phyloP scores from a whole-genome alignment of 805 yeast genomes.

The Starmerella davenportii region DNA sequence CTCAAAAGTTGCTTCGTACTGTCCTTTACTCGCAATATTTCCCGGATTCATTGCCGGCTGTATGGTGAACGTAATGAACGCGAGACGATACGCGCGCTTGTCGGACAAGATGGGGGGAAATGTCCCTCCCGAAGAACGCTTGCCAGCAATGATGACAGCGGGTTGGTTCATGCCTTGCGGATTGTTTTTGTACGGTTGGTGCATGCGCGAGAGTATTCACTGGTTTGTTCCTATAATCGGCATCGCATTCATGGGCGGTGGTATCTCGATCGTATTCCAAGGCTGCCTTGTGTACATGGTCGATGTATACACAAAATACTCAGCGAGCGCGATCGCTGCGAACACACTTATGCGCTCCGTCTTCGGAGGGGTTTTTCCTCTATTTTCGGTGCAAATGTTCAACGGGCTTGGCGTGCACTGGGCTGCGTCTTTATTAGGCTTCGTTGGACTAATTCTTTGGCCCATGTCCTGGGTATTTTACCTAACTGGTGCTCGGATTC shows the following conservation, averaged over 20 bases:
- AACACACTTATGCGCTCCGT: slow-evolving; percentile 41
- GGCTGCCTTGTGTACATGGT: slow-evolving; percentile 46
- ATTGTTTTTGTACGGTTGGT: slow-evolving; percentile 47
- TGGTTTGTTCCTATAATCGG: slow-evolving; percentile 44
- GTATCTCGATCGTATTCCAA: slow-evolving; percentile 40
- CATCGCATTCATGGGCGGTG: slow-evolving; percentile 33
- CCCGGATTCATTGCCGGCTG: slow-evolving; percentile 24
- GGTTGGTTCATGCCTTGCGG: slow-evolving; percentile 35
- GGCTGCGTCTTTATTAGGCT: slow-evolving; percentile 37
- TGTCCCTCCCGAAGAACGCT: slow-evolving; percentile 43
- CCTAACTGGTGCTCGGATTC: slow-evolving; percentile 27
- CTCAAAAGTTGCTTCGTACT: slow-evolving; percentile 20
- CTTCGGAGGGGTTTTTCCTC: slow-evolving; percentile 43
- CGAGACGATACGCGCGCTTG: slow-evolving; percentile 19
- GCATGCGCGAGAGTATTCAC: slow-evolving; percentile 28
- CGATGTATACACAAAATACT: slow-evolving; percentile 39
- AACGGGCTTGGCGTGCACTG: slow-evolving; percentile 33
- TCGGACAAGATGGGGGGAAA: slow-evolving; percentile 25
- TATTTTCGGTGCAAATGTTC: slow-evolving; percentile 47
- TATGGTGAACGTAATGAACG: slow-evolving; percentile 17
- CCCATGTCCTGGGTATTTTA: slow-evolving; percentile 38
- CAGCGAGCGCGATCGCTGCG: slow-evolving; percentile 45
- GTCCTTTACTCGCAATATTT: slow-evolving; percentile 23
- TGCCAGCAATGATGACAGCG: slow-evolving; percentile 35
- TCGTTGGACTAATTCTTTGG: slow-evolving; percentile 29